Percentiles rank a stretch among this genome's conserved stretches.
phyloP scores from a whole-genome alignment of 805 yeast genomes.

The Alloascoidea hylecoeti region DNA sequence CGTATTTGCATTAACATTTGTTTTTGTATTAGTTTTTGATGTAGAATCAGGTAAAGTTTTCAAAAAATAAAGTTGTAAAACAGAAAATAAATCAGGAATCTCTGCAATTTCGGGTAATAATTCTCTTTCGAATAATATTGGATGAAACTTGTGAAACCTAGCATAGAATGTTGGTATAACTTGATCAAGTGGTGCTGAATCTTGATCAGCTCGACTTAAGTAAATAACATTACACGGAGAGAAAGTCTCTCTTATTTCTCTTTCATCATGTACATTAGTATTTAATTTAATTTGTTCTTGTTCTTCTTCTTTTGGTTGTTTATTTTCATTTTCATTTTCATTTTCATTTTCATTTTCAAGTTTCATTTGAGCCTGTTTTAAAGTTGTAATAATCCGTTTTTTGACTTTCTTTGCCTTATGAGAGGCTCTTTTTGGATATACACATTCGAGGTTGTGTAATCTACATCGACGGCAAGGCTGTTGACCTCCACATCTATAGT shows the following conservation, averaged over 20 bases:
- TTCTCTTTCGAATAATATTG: neutral
- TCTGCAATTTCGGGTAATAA: neutral
- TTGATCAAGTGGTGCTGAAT: neutral
- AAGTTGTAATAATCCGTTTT: neutral
- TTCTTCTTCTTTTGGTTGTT: neutral
- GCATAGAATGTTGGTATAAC: neutral
- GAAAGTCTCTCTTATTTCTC: neutral
- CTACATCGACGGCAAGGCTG: conserved; percentile 1
- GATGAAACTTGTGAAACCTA: conserved; percentile 1
- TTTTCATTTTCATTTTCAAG: neutral
- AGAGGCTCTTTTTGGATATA: neutral
- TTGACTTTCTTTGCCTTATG: neutral
- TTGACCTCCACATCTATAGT: neutral
- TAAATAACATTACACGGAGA: neutral
- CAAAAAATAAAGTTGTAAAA: neutral
- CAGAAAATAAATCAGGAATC: neutral
- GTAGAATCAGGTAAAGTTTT: neutral
- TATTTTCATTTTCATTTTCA: neutral
- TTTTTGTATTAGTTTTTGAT: neutral
- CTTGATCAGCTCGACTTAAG: neutral
- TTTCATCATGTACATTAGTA: neutral
- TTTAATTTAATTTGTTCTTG: no score
- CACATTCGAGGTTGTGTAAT: neutral
- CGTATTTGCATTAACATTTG: no score
- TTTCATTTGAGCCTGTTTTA: neutral